Evolutionary conservation across 192 early-diverging fungal genomes (phyloP), one percentile per base, ranked within the genome.

Genomic region (Coemansia sp.): DNA sequence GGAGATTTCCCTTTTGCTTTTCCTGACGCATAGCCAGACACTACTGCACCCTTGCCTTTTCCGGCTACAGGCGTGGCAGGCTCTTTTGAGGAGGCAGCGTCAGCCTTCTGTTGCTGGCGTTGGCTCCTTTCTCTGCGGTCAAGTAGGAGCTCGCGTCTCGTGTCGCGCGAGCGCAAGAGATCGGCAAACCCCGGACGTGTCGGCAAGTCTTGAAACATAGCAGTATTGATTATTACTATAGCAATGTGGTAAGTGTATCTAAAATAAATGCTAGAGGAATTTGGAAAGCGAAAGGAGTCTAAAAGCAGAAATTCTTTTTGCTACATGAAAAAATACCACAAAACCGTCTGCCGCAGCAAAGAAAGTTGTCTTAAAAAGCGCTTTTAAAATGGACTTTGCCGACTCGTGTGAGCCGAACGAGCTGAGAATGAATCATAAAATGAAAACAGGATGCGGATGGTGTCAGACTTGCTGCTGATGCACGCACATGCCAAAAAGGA

Each of bases 91-190:
- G 40, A 15, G 42, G 67, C 13, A 20, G 35, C 55, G 48, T 23
- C 23, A 34, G 46, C 62, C 34, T 23, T 30, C 2, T 40, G 55
- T 13, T 28, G 33, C 23, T 46, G 56, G 37, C 61, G 39, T 8
- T 51, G 42, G 15, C 35, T 62, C 37, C 66, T 68, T 58, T 61
- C 66, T 21, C 78, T 61, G 15, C 66, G 66, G 65, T 75, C 73
- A 29, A 81, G 70, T 46, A 81, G 61, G 30, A 59, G 66, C 33
- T 75, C 79, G 57, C 79, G 79, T 12, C 79, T 69, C 1, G 67
- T 39, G 64, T 81, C 79, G 48, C 73, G 73, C 39, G 71, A 43
- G 51, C 79, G 79, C 57, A 81, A 25, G 40, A 81, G 67, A 23
- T 81, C 79, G 51, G 66, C 63, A 64, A 81, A 81, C 18, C 55